Percentiles rank a stretch among this genome's conserved stretches.
phyloP scores from a whole-genome alignment of 306 rosid species.

The Pachyrhizus erosus region DNA sequence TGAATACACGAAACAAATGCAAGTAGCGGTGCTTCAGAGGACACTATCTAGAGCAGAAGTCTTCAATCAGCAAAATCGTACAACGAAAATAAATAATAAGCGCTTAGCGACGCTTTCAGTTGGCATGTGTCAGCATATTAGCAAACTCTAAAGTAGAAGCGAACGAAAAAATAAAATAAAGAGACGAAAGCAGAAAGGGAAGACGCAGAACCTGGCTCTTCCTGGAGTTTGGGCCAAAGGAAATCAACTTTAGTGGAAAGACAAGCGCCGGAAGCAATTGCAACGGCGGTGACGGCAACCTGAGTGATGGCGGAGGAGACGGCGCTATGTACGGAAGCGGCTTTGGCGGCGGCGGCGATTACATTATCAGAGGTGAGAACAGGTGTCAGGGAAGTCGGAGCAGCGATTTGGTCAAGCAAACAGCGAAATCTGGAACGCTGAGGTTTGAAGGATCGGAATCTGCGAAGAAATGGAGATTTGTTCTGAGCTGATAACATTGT shows the following conservation, averaged over 20 bases:
- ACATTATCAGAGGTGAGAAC: constrained; percentile 74
- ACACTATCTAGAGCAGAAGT: neutral
- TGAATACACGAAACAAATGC: neutral
- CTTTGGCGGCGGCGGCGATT: constrained; percentile 77
- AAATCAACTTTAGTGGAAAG: constrained; percentile 94
- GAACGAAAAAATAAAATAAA: neutral
- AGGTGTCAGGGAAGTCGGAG: too few species aligned
- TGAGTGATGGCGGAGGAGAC: constrained; percentile 94
- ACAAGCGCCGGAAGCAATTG: constrained; percentile 98
- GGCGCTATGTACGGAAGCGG: constrained; percentile 76
- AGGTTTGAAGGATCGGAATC: constrained; percentile 47
- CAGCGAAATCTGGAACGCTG: constrained; percentile 60
- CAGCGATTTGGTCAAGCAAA: constrained; percentile 56
- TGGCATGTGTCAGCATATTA: neutral
- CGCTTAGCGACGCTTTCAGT: neutral
- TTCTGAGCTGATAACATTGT: constrained; percentile 54
- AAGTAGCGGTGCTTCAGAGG: neutral
- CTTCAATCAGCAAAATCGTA: neutral
- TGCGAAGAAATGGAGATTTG: constrained; percentile 49
- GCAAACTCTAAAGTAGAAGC: neutral
- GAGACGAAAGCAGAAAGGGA: neutral
- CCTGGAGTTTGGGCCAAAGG: constrained; percentile 89
- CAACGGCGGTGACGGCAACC: constrained; percentile 94
- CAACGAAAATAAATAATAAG: neutral
- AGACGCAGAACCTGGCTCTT: constrained; percentile 69